Evolutionary conservation across 1,139 yeast species (phyloP).

Genomic region (Hyphopichia wangnamkhiaoensis): DNA sequence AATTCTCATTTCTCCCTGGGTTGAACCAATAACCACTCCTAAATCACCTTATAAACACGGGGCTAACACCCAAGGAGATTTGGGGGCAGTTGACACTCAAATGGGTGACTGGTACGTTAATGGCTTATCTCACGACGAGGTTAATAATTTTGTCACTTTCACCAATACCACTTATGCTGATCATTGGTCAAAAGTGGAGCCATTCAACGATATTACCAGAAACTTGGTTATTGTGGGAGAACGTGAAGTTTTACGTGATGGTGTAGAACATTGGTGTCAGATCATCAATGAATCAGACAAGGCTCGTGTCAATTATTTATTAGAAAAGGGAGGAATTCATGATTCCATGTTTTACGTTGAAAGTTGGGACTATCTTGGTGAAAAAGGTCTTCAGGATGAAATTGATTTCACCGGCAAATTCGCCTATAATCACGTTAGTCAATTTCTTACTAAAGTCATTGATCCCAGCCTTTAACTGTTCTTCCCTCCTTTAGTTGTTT

Average conservation of each 20-base stretch:
- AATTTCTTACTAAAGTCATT: constrained; percentile 8
- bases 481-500: neutral
- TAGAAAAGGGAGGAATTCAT: constrained; percentile 37
- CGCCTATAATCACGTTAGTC: constrained; percentile 15
- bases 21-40: constrained; percentile 26
- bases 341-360: constrained; percentile 32
- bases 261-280: constrained; percentile 21
- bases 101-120: constrained; percentile 33
- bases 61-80: constrained; percentile 29
- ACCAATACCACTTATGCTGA: constrained; percentile 22
- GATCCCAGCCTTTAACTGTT: neutral
- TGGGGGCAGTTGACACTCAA: constrained; percentile 27
- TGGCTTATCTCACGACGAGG: constrained; percentile 17
- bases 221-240: constrained; percentile 39
- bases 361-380: constrained; percentile 28
- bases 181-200: constrained; percentile 33
- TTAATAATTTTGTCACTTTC: constrained; percentile 24
- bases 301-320: constrained; percentile 15
- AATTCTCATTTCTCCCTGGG: constrained; percentile 47
- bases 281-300: constrained; percentile 18
- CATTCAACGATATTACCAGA: constrained; percentile 26
- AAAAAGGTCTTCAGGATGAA: constrained; percentile 18
- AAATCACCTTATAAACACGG: constrained; percentile 21
- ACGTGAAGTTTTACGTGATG: constrained; percentile 36
- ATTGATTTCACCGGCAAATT: constrained; percentile 31